Evolutionary conservation across 768 basidiomycete species (phyloP), one percentile per base, ranked within the genome.

Genomic region (Tricholoma furcatifolium): DNA sequence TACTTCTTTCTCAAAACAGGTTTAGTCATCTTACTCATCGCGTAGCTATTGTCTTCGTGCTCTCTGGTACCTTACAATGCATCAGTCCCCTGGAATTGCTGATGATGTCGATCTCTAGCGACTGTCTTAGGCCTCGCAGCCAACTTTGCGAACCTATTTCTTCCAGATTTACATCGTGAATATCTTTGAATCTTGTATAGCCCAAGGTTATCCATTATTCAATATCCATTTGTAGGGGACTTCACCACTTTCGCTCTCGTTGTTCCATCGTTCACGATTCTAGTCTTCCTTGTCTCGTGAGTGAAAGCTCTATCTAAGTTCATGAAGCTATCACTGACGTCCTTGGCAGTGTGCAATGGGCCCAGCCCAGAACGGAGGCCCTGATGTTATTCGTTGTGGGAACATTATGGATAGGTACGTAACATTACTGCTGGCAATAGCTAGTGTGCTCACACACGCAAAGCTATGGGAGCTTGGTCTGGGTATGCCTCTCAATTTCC

Each of bases 381-480:
- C 50, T 80, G 20, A 61, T 71, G 36, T 64, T 84, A 48, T 79
- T 85, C 64, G 55, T 85, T 18, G 61, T 88, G 27, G 80, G 77
- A 9, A 72, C 80, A 17, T 62, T 91, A 32, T 92, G 90, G 90
- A 73, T 92, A 34, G 74, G 89, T 87, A 63, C 57, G 83, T 18
- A 17, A 31, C 23, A 36, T 18, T 43, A 46, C 30, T 17, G 31
- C 20, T 53, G 35, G 51, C 60, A 30, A 40, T 51, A 31, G 48
- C 40, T 36, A 4, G 52, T 20, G n/a, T 54, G 42, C 48, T 58
- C 32, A 50, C 27, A 21, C 36, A 18, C 51, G 17, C 12, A 43
- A 62, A 90, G 89, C 84, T 20, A 80, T 87, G 82, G 88, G 77
- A 30, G 81, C 89, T 15, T 91, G 88, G 87, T 71, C 87, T 20